These are phyloP conservation scores for Jamesozyma piceae DNA, from an alignment of 805 yeast genomes.

Conservation along the genomic window DNA sequence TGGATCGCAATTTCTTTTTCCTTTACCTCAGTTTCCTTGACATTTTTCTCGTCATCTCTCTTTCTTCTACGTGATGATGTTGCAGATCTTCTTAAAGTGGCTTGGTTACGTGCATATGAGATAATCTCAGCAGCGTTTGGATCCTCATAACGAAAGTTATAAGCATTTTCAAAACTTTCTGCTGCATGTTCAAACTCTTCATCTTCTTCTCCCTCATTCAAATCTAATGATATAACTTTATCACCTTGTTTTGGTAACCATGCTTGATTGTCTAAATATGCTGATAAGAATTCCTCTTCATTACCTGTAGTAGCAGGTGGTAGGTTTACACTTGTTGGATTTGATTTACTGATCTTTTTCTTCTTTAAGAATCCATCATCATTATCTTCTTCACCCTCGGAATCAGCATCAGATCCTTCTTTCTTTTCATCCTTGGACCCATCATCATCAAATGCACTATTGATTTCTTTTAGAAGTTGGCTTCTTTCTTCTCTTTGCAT, in stretches of 20 bases:
- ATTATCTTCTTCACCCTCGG: constrained; percentile 35
- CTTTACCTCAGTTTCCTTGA: constrained; percentile 40
- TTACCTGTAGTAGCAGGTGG: constrained; percentile 57
- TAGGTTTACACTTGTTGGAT: constrained; percentile 31
- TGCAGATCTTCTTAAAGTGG: constrained; percentile 76
- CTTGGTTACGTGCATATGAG: constrained; percentile 90
- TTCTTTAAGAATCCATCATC: constrained; percentile 48
- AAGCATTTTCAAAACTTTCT: constrained; percentile 83
- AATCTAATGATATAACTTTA: constrained; percentile 43
- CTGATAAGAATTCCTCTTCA: constrained; percentile 61
- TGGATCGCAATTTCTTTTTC: constrained; percentile 53
- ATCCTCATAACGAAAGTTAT: constrained; percentile 91
- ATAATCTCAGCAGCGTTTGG: constrained; percentile 84
- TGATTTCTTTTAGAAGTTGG: constrained; percentile 67
- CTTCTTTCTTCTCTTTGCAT: constrained; percentile 67
- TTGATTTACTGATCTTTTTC: constrained; percentile 35
- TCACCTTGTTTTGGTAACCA: constrained; percentile 79
- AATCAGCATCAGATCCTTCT: constrained; percentile 33
- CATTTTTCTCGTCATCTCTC: constrained; percentile 61
- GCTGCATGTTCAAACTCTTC: constrained; percentile 88
- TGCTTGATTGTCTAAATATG: constrained; percentile 67
- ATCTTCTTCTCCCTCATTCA: constrained; percentile 44
- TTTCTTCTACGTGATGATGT: constrained; percentile 68
- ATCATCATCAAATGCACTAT: constrained; percentile 49
- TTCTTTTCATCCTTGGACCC: constrained; percentile 8